Base-by-base conservation (phyloP, 1,139 yeast genomes). In the Nakaseomyces kungkrabaensis region DNA sequence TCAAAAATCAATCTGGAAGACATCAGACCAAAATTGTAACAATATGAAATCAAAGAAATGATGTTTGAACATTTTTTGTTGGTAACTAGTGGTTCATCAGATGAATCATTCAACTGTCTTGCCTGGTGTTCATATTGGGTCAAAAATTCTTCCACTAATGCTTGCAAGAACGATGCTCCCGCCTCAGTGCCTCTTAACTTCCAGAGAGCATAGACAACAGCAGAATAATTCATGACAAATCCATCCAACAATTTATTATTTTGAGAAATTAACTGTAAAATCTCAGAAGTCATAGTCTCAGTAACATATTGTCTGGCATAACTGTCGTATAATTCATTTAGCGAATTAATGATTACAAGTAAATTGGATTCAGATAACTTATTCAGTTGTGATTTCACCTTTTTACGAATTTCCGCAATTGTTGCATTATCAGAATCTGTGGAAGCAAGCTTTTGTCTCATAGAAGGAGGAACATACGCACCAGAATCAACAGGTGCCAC, bases 81-180 rank as follows among this genome's bases (percentile, higher is more conserved):
- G 9, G 58, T 43, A 5, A 54, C 36, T 5, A 50, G 8, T 5
- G 50, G 51, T 10, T 51, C 55, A 6, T 47, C 52, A 13, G 63
- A 59, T 6, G 62, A 55, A 0, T 59, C 51, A 5, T 47, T 33
- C 7, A 49, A 37, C 6, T 44, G 34, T 9, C 47, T 40, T 27
- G 46, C 41, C 43, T 66, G 68, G 5, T 61, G 60, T 17, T 65
- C 57, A 34, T 63, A 65, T 65, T 27, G 56, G 59, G 52, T 78
- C 80, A 65, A 80, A 32, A 66, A 81, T 51, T 72, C 74, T 57
- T 87, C 96, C 31, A 90, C 85, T 49, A 87, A 66, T 0, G 79
- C 74, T 63, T 94, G 98, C 37, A 90, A 73, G 56, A 89, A 84
- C 58, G 73, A 79, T 0, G 97, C 98, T 50, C 96, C 97, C 67